Evolutionary conservation across 805 yeast species (phyloP).

Genomic region (Ogataea zsoltii): DNA sequence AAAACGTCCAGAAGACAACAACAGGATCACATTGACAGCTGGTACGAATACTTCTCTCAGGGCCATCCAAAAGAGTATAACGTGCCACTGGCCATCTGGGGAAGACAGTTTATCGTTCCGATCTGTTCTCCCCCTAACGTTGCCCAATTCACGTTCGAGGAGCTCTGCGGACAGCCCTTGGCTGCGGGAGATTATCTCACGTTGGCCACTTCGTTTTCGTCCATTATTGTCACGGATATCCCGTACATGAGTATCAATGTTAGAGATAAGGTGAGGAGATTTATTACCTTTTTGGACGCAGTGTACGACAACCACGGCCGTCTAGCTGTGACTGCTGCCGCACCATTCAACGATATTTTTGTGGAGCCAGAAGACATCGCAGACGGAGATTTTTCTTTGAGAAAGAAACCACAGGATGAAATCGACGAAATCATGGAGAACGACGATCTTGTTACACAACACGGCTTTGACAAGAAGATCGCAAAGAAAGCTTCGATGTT

Average conservation of each 20-base stretch:
- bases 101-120: constrained; percentile 78
- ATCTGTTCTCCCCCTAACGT: constrained; percentile 72
- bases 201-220: constrained; percentile 70
- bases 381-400: constrained; percentile 45
- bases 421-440: constrained; percentile 41
- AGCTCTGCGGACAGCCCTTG: constrained; percentile 82
- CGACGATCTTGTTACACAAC: constrained; percentile 67
- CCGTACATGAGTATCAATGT: constrained; percentile 78
- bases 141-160: constrained; percentile 85
- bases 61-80: constrained; percentile 45
- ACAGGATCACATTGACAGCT: constrained; percentile 60
- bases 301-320: constrained; percentile 90
- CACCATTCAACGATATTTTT: constrained; percentile 79
- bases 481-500: constrained; percentile 76
- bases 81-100: constrained; percentile 71
- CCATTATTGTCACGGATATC: constrained; percentile 89
- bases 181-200: constrained; percentile 95
- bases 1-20: constrained; percentile 52
- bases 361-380: constrained; percentile 73
- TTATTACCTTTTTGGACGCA: constrained; percentile 93
- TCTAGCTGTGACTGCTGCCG: constrained; percentile 86
- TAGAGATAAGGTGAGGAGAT: constrained; percentile 84
- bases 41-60: constrained; percentile 81
- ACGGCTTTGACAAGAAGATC: constrained; percentile 72
- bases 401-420: constrained; percentile 29